phyloP scores from a whole-genome alignment of 169 alveolate species.

The Plasmodium malariae region DNA sequence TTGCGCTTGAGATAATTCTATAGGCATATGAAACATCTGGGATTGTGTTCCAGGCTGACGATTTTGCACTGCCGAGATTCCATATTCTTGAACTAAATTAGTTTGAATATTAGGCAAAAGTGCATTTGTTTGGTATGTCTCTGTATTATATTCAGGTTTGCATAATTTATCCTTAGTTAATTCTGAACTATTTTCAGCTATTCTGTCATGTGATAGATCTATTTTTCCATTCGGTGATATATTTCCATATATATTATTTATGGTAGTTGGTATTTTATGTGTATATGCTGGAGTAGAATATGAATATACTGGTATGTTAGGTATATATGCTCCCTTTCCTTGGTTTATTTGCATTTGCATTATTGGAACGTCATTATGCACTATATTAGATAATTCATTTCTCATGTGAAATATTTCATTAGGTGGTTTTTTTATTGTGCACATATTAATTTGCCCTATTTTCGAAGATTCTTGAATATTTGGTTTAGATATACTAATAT shows the following conservation, averaged over 20 bases:
- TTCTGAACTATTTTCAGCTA: slow-evolving; percentile 6
- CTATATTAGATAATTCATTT: neutral
- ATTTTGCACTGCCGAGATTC: neutral
- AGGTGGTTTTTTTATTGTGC: slow-evolving; percentile 3
- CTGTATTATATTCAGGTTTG: slow-evolving; percentile 16
- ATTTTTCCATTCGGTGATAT: slow-evolving; percentile 1
- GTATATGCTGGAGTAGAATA: neutral
- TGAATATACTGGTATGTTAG: neutral
- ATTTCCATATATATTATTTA: neutral
- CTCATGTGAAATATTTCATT: slow-evolving; percentile 1
- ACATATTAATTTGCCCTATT: neutral
- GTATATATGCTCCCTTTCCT: slow-evolving; percentile 4
- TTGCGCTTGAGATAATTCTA: neutral
- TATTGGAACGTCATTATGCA: slow-evolving; percentile 1
- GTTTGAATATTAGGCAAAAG: neutral
- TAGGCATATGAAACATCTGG: slow-evolving; percentile 16
- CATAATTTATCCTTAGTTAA: slow-evolving; percentile 2
- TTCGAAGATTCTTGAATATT: neutral
- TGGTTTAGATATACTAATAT: slow-evolving; percentile 1
- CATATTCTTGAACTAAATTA: neutral
- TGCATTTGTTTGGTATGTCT: slow-evolving; percentile 13
- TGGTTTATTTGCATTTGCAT: neutral
- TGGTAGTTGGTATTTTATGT: neutral
- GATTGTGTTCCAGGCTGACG: slow-evolving; percentile 1
- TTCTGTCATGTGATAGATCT: neutral